Conservation (phyloP, 2,329 filamentous ascomycete genomes). For the Penicillium brevicompactum region DNA sequence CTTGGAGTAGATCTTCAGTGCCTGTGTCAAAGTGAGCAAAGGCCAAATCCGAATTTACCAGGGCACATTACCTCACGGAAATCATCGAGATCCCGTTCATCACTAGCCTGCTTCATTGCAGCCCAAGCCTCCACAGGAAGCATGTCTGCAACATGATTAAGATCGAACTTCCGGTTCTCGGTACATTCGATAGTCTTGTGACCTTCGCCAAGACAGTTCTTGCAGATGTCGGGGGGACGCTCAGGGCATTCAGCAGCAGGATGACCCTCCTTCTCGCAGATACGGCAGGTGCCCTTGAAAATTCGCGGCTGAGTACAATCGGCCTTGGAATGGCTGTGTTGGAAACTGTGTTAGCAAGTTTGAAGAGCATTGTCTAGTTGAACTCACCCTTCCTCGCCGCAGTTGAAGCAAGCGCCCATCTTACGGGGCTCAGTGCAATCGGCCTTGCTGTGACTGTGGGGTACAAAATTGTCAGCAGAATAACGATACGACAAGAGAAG, state of each 20-base stretch:
- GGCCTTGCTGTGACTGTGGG: conserved; percentile 42
- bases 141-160: conserved; percentile 49
- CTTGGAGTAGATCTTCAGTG: conserved; percentile 55
- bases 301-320: conserved; percentile 50
- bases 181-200: conserved; percentile 50
- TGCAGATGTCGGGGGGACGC: conserved; percentile 46
- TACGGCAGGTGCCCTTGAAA: conserved; percentile 50
- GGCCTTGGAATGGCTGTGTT: conserved; percentile 18
- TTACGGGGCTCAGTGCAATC: conserved; percentile 47
- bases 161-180: conserved; percentile 48
- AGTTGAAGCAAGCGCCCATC: conserved; percentile 14
- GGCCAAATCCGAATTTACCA: background rate
- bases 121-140: conserved; percentile 54
- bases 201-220: conserved; percentile 50
- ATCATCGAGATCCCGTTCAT: conserved; percentile 52
- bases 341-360: background rate
- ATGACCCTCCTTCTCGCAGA: conserved; percentile 51
- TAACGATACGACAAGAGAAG: background rate
- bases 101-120: conserved; percentile 51
- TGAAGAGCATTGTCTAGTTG: background rate
- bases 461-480: background rate
- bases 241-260: conserved; percentile 48
- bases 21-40: conserved; percentile 30
- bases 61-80: conserved; percentile 47
- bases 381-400: conserved; percentile 15